Evolutionary conservation across 495 filamentous ascomycete genomes (phyloP).

Genomic region (Aspergillus asperescens): DNA sequence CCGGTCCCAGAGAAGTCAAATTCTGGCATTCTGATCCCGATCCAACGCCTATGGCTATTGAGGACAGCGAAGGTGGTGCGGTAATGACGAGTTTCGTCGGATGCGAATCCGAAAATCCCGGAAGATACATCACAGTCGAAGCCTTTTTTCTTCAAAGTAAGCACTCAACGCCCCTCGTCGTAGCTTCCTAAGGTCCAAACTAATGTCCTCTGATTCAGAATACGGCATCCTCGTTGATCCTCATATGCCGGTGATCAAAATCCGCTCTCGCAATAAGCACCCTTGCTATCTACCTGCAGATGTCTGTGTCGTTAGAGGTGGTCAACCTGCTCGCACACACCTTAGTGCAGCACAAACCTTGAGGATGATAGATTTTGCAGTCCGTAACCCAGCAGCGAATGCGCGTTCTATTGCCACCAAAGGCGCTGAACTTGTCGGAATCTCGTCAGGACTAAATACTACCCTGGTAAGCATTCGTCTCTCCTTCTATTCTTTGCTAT

Average conservation of each 20-base stretch:
- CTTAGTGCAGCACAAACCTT: slow-evolving; percentile 51
- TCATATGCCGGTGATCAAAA: slow-evolving; percentile 61
- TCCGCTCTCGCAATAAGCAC: slow-evolving; percentile 46
- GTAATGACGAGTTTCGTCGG: slow-evolving; percentile 5
- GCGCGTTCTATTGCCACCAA: slow-evolving; percentile 55
- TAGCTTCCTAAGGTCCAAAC: no score
- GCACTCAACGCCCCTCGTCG: slow-evolving; percentile 10
- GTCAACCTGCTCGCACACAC: slow-evolving; percentile 53
- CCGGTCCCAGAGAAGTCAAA: slow-evolving; percentile 39
- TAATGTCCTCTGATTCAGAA: slow-evolving; percentile 17
- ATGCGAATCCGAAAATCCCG: not conserved
- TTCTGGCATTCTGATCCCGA: slow-evolving; percentile 35
- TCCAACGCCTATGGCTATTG: not conserved
- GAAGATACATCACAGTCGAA: slow-evolving; percentile 43
- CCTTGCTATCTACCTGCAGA: slow-evolving; percentile 65
- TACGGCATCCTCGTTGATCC: slow-evolving; percentile 39
- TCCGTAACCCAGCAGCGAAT: slow-evolving; percentile 57
- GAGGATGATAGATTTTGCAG: slow-evolving; percentile 64
- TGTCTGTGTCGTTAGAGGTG: slow-evolving; percentile 55
- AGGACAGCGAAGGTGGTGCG: slow-evolving; percentile 14
- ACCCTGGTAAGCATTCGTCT: slow-evolving; percentile 7
- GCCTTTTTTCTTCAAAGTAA: slow-evolving; percentile 48
- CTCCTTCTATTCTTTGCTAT: not conserved
- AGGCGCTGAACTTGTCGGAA: slow-evolving; percentile 47
- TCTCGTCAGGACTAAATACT: slow-evolving; percentile 14